phyloP scores from a whole-genome alignment of 2,329 filamentous ascomycete species.

The Ceratocystis cacaofunesta region DNA sequence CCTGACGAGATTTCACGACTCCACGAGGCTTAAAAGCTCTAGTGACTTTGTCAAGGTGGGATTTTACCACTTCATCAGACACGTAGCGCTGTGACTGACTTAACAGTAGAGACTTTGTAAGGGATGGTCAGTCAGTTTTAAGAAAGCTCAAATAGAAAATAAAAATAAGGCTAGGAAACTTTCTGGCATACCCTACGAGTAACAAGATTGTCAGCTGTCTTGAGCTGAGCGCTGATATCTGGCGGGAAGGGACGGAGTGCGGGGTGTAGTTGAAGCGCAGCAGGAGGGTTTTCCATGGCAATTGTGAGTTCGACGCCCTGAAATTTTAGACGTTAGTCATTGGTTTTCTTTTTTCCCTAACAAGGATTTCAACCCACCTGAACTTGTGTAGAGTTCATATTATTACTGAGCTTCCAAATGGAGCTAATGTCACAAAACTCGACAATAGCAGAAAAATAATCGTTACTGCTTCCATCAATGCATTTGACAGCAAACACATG shows the following conservation, averaged over 20 bases:
- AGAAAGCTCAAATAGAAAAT: no score
- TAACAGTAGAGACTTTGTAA: not conserved
- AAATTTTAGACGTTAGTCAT: not conserved
- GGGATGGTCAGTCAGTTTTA: not conserved
- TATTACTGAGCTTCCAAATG: not conserved
- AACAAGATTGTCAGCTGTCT: not conserved
- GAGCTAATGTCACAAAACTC: constrained; percentile 5
- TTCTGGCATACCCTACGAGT: not conserved
- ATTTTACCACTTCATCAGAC: not conserved
- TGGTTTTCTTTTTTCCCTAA: not conserved
- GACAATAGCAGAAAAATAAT: not conserved
- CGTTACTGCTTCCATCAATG: not conserved
- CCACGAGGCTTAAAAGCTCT: not conserved
- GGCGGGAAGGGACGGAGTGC: not conserved
- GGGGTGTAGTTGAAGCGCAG: not conserved
- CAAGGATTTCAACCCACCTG: not conserved
- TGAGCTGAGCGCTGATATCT: not conserved
- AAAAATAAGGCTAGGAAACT: not conserved
- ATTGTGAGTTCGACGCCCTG: not conserved
- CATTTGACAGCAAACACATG: constrained; percentile 25
- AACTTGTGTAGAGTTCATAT: not conserved
- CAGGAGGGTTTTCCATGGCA: not conserved
- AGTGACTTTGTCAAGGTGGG: not conserved
- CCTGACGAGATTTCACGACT: not conserved
- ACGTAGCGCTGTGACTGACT: not conserved